These are phyloP conservation scores for Uronychia binucleata DNA, from an alignment of 73 alveolate species.

Conservation along the genomic window DNA sequence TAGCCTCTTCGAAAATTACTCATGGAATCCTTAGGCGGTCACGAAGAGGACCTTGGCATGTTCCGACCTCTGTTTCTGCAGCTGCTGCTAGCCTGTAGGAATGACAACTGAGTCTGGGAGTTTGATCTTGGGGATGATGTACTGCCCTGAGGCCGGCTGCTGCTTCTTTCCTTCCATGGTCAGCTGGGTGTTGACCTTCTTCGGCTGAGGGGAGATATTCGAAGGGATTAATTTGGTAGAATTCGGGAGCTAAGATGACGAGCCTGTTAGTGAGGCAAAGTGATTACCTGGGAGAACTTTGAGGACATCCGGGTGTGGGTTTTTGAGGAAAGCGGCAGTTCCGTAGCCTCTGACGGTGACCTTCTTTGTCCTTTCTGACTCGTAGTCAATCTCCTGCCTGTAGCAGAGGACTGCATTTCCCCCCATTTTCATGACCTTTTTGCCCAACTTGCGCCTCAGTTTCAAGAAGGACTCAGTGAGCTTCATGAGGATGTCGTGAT, in stretches of 20 bases:
- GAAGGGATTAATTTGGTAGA: neutral
- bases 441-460: constrained; percentile 41
- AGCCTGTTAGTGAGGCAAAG: neutral
- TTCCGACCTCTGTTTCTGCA: neutral
- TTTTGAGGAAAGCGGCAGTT: constrained; percentile 17
- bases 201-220: neutral
- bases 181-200: neutral
- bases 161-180: neutral
- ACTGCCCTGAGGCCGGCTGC: neutral
- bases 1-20: neutral
- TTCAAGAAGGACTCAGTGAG: constrained; percentile 24
- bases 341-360: constrained; percentile 55
- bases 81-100: neutral
- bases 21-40: neutral
- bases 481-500: constrained; percentile 3
- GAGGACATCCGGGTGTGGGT: neutral
- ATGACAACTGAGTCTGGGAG: neutral
- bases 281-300: neutral
- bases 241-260: neutral
- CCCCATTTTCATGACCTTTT: constrained; percentile 30
- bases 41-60: neutral
- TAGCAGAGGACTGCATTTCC: constrained; percentile 44
- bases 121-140: neutral
- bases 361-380: constrained; percentile 33
- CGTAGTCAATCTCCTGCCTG: constrained; percentile 43